These are phyloP conservation scores for Drosera capensis DNA, from an alignment of 148 eudicot genomes.

Conservation along the genomic window DNA sequence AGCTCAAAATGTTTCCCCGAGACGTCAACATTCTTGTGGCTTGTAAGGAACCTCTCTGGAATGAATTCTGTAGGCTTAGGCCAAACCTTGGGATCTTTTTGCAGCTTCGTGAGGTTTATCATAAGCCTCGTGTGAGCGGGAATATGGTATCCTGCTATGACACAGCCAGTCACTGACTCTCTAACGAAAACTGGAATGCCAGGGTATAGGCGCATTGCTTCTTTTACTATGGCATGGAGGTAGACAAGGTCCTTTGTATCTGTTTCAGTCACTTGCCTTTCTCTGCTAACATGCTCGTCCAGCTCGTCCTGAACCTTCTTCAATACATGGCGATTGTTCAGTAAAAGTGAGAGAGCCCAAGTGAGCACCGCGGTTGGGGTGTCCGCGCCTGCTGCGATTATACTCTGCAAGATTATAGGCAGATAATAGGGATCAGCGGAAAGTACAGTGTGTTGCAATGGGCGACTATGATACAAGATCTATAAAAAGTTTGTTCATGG, in stretches of 20 bases:
- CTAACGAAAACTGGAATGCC: constrained; percentile 9
- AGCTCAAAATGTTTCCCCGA: constrained; percentile 15
- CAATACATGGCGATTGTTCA: constrained; percentile 16
- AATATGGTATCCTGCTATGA: constrained; percentile 13
- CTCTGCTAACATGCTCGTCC: constrained; percentile 12
- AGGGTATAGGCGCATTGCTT: constrained; percentile 20
- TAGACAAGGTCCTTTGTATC: constrained; percentile 15
- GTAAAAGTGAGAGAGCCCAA: constrained; percentile 18
- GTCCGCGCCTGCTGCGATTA: constrained; percentile 14
- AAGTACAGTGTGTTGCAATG: not conserved
- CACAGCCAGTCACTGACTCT: constrained; percentile 13
- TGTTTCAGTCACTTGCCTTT: constrained; percentile 14
- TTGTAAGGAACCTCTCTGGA: constrained; percentile 24
- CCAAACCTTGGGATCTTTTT: constrained; percentile 19
- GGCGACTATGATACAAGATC: not conserved
- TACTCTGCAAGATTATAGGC: not conserved
- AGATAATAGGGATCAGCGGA: not conserved
- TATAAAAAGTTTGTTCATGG: not conserved
- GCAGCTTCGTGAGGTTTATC: constrained; percentile 19
- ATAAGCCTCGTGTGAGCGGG: constrained; percentile 19
- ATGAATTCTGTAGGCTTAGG: constrained; percentile 11
- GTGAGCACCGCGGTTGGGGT: constrained; percentile 12
- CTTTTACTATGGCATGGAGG: constrained; percentile 23
- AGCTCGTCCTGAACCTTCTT: constrained; percentile 21
- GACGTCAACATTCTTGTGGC: constrained; percentile 15